Evolutionary conservation across 495 filamentous ascomycete species (phyloP), one percentile per base, ranked within the genome.

Genomic region (Aspergillus egyptiacus): DNA sequence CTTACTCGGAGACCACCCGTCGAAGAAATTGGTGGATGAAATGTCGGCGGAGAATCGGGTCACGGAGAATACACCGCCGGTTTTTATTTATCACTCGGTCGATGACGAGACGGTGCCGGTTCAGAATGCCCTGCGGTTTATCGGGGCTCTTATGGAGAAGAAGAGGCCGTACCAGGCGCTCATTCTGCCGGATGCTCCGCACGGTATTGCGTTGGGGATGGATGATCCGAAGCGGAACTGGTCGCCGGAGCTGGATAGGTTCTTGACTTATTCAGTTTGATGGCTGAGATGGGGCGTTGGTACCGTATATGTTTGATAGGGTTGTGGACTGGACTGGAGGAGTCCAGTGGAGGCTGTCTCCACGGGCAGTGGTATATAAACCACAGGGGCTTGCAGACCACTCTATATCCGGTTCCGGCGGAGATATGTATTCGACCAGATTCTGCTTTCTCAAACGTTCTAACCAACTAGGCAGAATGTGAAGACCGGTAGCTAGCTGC

Each of bases 261-360:
- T 43, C 15, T 20, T 43, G 40, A 32, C 40, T 25, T 43, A 43
- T 32, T 43, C 40, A 18, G 32, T 43, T 20, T 43, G 40, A 43
- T 27, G 25, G 5, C 5, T 27, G 25, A 10, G 25, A 27, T n/a
- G n/a, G n/a, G n/a, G n/a, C n/a, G n/a, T n/a, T n/a, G n/a, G n/a
- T n/a, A n/a, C n/a, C n/a, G n/a, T n/a, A n/a, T n/a, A n/a, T n/a
- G n/a, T n/a, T n/a, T n/a, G n/a, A n/a, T n/a, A n/a, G n/a, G n/a
- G n/a, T n/a, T n/a, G n/a, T n/a, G n/a, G n/a, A n/a, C n/a, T n/a
- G n/a, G n/a, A n/a, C n/a, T n/a, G n/a, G n/a, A n/a, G n/a, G n/a
- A n/a, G n/a, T n/a, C n/a, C n/a, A n/a, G n/a, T n/a, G n/a, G n/a
- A n/a, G n/a, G n/a, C n/a, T n/a, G n/a, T n/a, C n/a, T n/a, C n/a